Evolutionary conservation across 805 yeast genomes (phyloP), one percentile per base, ranked within the genome.

Genomic region (Cyberlindnera mrakii): DNA sequence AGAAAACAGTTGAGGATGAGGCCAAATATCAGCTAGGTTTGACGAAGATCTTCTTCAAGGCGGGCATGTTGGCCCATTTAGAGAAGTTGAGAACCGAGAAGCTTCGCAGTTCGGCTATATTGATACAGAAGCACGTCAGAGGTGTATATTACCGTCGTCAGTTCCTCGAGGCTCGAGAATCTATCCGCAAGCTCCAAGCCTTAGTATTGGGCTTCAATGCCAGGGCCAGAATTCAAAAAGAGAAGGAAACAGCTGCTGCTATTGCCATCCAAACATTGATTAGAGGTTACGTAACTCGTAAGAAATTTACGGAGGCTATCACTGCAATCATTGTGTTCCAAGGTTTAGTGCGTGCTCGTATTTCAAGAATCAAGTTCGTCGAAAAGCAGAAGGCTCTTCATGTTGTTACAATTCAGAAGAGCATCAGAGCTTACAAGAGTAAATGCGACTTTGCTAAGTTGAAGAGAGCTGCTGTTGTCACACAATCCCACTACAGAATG

Each of bases 31-130:
- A 90, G 65, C 73, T 86, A 46, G 99, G 99, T 67, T 80, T 86
- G 59, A 85, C 96, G 34, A 91, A 91, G 67, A 88, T 91, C 45
- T 91, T 91, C 69, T 87, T 91, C 70, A 84, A 95, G 57, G 96
- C 97, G 27, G 99, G 99, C 60, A 85, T 91, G 84, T 72, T 91
- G 62, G 98, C 97, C 4, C 80, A 80, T 49, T 72, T 91, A 54
- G 99, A 91, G 66, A 87, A 87, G 54, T 66, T 84, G 58, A 80
- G 97, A 64, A 69, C 89, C 29, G 85, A 83, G 49, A 86, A 89
- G 56, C 75, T 89, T 52, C 76, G 76, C 57, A 74, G 69, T 41
- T 81, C 96, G 37, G 96, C 96, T 5, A 81, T 80, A 14, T 66
- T 84, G 65, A 83, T 91, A 52, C 98, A 93, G 68, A 88, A 87